These are phyloP conservation scores for Panaeolus papilionaceus DNA, from an alignment of 768 basidiomycete species.

Conservation along the genomic window DNA sequence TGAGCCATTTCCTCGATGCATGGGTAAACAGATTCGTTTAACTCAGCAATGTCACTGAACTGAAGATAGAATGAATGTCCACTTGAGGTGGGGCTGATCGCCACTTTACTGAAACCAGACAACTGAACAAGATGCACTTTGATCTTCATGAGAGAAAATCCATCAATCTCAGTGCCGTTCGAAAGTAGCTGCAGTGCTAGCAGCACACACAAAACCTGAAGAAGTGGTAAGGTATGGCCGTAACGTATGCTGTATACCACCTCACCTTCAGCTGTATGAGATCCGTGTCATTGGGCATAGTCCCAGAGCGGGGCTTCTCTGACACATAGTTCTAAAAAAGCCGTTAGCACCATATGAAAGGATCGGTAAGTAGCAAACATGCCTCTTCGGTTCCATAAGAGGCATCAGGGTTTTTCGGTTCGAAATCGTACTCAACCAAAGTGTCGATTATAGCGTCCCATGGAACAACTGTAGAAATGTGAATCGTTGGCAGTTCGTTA, in stretches of 20 bases:
- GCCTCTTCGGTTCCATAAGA: slow-evolving; percentile 42
- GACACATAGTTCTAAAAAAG: neutral
- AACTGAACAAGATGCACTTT: slow-evolving; percentile 58
- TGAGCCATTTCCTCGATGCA: slow-evolving; percentile 65
- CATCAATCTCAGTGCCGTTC: slow-evolving; percentile 62
- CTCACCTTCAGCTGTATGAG: neutral
- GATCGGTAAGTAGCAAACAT: slow-evolving; percentile 23
- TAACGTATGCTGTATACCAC: neutral
- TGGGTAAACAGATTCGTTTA: slow-evolving; percentile 52
- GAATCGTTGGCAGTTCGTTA: neutral
- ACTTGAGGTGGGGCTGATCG: slow-evolving; percentile 48
- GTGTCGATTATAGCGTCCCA: slow-evolving; percentile 69
- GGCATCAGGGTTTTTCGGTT: slow-evolving; percentile 40
- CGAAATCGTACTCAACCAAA: slow-evolving; percentile 60
- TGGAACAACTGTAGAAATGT: slow-evolving; percentile 55
- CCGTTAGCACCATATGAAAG: neutral
- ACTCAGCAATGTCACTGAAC: slow-evolving; percentile 52
- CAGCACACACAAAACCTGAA: slow-evolving; percentile 59
- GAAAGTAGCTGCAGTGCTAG: slow-evolving; percentile 72
- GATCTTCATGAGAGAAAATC: slow-evolving; percentile 60
- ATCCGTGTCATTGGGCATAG: neutral
- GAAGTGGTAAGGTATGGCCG: slow-evolving; percentile 14
- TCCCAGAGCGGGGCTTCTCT: slow-evolving; percentile 13
- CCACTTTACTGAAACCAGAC: slow-evolving; percentile 62
- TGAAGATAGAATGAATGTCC: slow-evolving; percentile 60